Conservation (phyloP, 2,329 filamentous ascomycete species). For the Sclerotinia glacialis region DNA sequence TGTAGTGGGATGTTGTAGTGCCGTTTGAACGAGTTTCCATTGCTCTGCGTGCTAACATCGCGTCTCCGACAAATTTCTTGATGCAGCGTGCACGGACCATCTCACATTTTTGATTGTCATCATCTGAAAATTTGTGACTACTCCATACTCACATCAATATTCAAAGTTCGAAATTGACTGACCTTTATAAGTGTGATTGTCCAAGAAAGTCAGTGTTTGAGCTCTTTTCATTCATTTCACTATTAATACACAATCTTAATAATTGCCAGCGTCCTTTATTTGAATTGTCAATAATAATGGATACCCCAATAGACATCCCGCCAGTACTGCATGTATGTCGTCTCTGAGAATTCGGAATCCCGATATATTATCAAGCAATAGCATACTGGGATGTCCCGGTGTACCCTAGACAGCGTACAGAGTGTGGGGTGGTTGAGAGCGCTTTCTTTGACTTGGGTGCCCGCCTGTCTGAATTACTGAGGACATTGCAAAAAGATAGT, state of each 20-base stretch:
- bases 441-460: too few species aligned
- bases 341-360: neutral
- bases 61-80: conserved; percentile 20
- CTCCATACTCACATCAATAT: neutral
- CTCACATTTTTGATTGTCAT: neutral
- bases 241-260: neutral
- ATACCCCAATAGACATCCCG: neutral
- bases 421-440: too few species aligned
- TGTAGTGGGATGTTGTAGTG: conserved; percentile 4
- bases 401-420: too few species aligned
- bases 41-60: conserved; percentile 16
- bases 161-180: neutral
- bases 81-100: conserved; percentile 7
- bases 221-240: neutral
- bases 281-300: too few species aligned
- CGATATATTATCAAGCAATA: neutral
- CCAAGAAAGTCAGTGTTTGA: too few species aligned
- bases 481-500: too few species aligned
- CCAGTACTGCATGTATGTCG: neutral
- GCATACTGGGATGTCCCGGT: neutral
- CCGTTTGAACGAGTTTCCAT: conserved; percentile 14
- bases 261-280: neutral
- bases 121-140: too few species aligned
- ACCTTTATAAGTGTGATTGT: neutral
- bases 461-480: too few species aligned